phyloP scores from a whole-genome alignment of 2,329 filamentous ascomycete species.

The Fusarium pseudograminearum region DNA sequence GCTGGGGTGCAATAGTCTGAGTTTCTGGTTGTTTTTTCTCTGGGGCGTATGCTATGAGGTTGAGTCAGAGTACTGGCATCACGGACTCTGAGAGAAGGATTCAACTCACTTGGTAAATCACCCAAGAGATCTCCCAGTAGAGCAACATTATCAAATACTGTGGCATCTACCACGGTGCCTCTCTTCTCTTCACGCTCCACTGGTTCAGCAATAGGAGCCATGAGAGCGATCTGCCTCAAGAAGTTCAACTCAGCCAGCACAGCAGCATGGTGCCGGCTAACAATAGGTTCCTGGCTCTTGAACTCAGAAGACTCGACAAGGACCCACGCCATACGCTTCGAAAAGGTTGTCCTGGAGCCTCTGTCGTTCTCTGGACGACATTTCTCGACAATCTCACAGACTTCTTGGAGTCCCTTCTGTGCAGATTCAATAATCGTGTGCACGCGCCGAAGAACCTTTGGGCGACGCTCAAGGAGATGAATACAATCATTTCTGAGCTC shows the following conservation, averaged over 20 bases:
- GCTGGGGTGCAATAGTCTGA: not conserved
- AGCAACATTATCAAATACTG: slow-evolving; percentile 35
- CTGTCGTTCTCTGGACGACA: slow-evolving; percentile 42
- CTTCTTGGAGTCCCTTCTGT: slow-evolving; percentile 45
- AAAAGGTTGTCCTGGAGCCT: slow-evolving; percentile 34
- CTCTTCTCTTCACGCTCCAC: not conserved
- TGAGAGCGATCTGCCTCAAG: slow-evolving; percentile 38
- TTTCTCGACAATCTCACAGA: slow-evolving; percentile 48
- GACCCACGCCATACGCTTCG: slow-evolving; percentile 44
- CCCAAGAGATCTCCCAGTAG: slow-evolving; percentile 38
- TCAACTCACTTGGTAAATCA: slow-evolving; percentile 6
- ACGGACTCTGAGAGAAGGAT: no score
- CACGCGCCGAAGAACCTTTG: slow-evolving; percentile 46
- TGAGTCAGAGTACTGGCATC: not conserved
- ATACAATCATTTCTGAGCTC: slow-evolving; percentile 49
- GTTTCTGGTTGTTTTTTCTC: not conserved
- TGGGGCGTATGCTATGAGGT: not conserved
- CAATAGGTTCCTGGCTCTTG: slow-evolving; percentile 42
- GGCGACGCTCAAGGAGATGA: slow-evolving; percentile 40
- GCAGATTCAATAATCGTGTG: slow-evolving; percentile 49
- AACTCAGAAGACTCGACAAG: slow-evolving; percentile 46
- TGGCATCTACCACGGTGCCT: not conserved
- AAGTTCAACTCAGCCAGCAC: slow-evolving; percentile 50
- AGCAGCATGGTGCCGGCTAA: slow-evolving; percentile 48
- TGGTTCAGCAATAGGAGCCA: slow-evolving; percentile 19